Base-by-base conservation (phyloP, 495 filamentous ascomycete species). In the Beverwykella pulmonaria region DNA sequence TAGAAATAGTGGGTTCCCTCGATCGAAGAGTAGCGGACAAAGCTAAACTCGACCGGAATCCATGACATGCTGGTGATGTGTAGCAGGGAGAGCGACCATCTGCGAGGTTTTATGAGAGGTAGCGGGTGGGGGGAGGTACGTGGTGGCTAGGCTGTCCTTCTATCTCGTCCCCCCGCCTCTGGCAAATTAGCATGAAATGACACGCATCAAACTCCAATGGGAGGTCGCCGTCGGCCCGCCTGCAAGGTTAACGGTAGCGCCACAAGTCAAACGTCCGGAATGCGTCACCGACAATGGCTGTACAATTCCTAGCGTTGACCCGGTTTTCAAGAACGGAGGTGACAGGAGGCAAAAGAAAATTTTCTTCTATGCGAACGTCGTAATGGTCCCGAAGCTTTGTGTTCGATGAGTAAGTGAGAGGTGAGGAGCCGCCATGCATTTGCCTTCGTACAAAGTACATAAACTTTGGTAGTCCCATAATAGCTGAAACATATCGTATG, bases 1-100 rank as follows among this genome's bases (percentile, higher is more conserved):
- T 29, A 68, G 53, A 68, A 68, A 32, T 58, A 68, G 59, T 68
- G 54, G 6, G 65, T 68, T 9, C 34, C 44, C 34, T 68, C 65
- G 14, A 68, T 25, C 17, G 39, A 41, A n/a, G 65, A 68, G 46
- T 63, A 63, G 23, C 59, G 26, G 30, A 68, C 54, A 5, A 54
- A 20, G 39, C 49, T 50, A 46, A 63, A 63, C 30, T 68, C 53
- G 30, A 68, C 59, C 17, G 10, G 19, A 23, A 49, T 34, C 65
- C 53, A 63, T 68, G 65, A 63, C 65, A 68, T 68, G 62, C 62
- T 60, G 55, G 17, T 53, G 54, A 30, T 17, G 41, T n/a, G 26
- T 2, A 8, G 55, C 46, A 47, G 30, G 25, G 30, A 26, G 61
- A 56, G 52, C 17, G 61, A 65, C 20, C 20, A 49, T 46, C 27